Evolutionary conservation across 129 eudicot genomes (phyloP).

Genomic region (Solidago caesia): DNA sequence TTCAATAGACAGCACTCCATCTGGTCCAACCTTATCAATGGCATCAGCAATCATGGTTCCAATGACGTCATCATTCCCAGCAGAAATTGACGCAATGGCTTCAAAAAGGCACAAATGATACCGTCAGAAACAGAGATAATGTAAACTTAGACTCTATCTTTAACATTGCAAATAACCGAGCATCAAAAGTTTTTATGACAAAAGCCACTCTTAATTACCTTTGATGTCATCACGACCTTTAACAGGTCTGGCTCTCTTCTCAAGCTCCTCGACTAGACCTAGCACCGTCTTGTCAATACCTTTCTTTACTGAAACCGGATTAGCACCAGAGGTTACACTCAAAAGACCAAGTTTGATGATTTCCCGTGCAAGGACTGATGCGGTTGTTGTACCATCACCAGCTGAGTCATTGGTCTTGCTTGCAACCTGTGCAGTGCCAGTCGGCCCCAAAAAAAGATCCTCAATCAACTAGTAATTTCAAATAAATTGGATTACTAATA

Average conservation of each 20-base stretch:
- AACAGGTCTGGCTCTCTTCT: slow-evolving; percentile 74
- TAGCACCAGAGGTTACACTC: slow-evolving; percentile 92
- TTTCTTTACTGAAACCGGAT: slow-evolving; percentile 80
- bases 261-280: slow-evolving; percentile 69
- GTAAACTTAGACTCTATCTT: neutral
- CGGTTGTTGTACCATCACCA: slow-evolving; percentile 98
- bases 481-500: neutral
- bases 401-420: slow-evolving; percentile 96
- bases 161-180: slow-evolving; percentile 1
- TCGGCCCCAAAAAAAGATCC: neutral
- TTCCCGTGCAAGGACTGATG: slow-evolving; percentile 90
- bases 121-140: neutral
- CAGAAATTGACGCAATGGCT: slow-evolving; percentile 91
- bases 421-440: slow-evolving; percentile 59
- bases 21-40: slow-evolving; percentile 89
- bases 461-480: neutral
- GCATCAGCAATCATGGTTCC: slow-evolving; percentile 98
- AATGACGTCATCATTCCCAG: slow-evolving; percentile 85
- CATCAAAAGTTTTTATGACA: neutral
- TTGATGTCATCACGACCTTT: slow-evolving; percentile 87
- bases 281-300: slow-evolving; percentile 83
- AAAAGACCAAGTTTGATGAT: slow-evolving; percentile 84
- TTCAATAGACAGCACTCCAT: slow-evolving; percentile 90
- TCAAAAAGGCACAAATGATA: slow-evolving; percentile 10
- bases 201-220: slow-evolving; percentile 44